Percentiles rank a stretch among this genome's conserved stretches.
These are phyloP conservation scores for Pythium vanterpoolii DNA, from an alignment of 352 stramenopile genomes.

Conservation along the genomic window DNA sequence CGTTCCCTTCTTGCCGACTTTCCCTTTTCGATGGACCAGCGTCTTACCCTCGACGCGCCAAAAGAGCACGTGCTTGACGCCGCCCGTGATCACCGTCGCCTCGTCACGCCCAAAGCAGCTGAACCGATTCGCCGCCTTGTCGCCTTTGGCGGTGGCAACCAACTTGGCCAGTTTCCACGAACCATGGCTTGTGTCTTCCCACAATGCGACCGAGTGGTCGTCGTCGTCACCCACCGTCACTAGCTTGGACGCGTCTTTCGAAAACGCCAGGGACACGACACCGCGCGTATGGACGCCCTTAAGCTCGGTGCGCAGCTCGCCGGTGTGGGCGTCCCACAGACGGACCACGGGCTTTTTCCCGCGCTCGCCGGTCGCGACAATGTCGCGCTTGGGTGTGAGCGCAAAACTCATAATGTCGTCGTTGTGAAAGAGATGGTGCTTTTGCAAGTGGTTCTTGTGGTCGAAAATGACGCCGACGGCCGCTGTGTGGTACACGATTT, in stretches of 20 bases:
- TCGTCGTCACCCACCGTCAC: slow-evolving; percentile 79
- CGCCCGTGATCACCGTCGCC: slow-evolving; percentile 48
- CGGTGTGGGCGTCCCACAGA: slow-evolving; percentile 83
- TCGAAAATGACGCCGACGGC: slow-evolving; percentile 86
- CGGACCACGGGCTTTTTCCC: slow-evolving; percentile 73
- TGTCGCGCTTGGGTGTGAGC: slow-evolving; percentile 48
- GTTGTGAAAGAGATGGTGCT: slow-evolving; percentile 73
- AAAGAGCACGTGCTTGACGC: slow-evolving; percentile 69
- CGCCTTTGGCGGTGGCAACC: slow-evolving; percentile 43
- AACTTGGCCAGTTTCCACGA: slow-evolving; percentile 57
- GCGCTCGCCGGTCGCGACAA: slow-evolving; percentile 87
- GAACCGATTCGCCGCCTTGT: slow-evolving; percentile 58
- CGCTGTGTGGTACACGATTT: slow-evolving; percentile 88
- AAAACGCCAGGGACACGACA: slow-evolving; percentile 73
- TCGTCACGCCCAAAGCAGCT: slow-evolving; percentile 36
- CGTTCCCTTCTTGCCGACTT: slow-evolving; percentile 57
- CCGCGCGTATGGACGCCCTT: slow-evolving; percentile 67
- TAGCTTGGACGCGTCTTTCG: slow-evolving; percentile 43
- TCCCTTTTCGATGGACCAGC: slow-evolving; percentile 46
- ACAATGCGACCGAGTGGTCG: slow-evolving; percentile 79
- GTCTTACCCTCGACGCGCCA: slow-evolving; percentile 59
- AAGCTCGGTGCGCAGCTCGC: slow-evolving; percentile 55
- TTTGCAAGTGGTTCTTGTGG: slow-evolving; percentile 64
- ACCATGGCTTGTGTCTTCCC: slow-evolving; percentile 62
- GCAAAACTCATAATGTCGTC: slow-evolving; percentile 89